Percentiles rank a stretch among this genome's conserved stretches.
Conservation (phyloP, 805 yeast genomes). For the Clavispora santaluciae region DNA sequence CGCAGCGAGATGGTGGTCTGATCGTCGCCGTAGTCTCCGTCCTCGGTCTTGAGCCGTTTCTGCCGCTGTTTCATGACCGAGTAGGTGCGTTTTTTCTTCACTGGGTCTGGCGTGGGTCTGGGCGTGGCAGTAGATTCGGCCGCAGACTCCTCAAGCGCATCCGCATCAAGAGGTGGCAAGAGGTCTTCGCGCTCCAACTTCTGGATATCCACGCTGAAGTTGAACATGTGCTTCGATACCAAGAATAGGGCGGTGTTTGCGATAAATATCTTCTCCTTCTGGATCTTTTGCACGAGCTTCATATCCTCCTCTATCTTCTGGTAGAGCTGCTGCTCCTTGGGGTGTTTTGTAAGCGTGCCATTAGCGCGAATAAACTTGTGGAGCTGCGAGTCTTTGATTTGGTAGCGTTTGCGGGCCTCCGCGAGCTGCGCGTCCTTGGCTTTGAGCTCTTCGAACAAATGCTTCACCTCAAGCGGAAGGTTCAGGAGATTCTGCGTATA, state of each 20-base stretch:
- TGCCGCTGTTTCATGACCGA: conserved; percentile 11
- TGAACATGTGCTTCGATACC: conserved; percentile 67
- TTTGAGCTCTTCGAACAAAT: conserved; percentile 72
- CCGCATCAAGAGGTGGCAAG: conserved; percentile 49
- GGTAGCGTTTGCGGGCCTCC: conserved; percentile 62
- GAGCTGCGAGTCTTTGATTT: conserved; percentile 69
- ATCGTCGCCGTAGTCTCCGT: conserved; percentile 15
- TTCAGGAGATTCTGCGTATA: conserved; percentile 65
- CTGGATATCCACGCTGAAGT: conserved; percentile 70
- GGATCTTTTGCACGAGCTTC: conserved; percentile 53
- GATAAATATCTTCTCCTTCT: conserved; percentile 70
- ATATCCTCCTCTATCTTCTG: conserved; percentile 67
- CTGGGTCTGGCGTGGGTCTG: conserved; percentile 15
- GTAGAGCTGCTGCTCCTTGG: conserved; percentile 68
- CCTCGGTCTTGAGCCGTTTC: conserved; percentile 14
- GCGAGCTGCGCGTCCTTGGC: conserved; percentile 61
- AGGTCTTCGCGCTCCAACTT: conserved; percentile 78
- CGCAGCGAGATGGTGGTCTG: conserved; percentile 6
- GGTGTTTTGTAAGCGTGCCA: conserved; percentile 76
- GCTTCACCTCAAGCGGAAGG: conserved; percentile 81
- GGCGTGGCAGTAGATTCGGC: conserved; percentile 9
- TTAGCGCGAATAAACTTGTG: conserved; percentile 79
- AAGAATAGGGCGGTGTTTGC: conserved; percentile 81
- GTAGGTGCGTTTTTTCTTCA: conserved; percentile 12
- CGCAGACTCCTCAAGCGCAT: conserved; percentile 4